phyloP scores from a whole-genome alignment of 1,139 yeast genomes.

The Dujonia santamariae region DNA sequence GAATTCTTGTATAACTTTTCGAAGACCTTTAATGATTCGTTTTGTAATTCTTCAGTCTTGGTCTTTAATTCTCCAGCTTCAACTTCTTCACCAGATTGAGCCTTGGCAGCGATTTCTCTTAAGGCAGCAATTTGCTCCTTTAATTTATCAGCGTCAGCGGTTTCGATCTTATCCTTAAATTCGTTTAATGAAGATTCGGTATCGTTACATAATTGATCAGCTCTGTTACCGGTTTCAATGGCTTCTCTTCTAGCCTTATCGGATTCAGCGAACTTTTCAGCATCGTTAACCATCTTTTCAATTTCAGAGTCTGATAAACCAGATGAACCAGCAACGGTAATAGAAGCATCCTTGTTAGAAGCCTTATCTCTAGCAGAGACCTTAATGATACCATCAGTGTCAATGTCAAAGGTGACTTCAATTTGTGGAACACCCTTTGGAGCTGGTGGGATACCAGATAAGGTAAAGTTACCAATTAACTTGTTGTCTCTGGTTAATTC shows the following conservation, averaged over 20 bases:
- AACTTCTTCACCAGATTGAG: conserved; percentile 89
- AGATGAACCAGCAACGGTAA: conserved; percentile 98
- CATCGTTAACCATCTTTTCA: conserved; percentile 97
- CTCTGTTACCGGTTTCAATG: conserved; percentile 94
- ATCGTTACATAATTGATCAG: conserved; percentile 94
- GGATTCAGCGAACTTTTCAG: conserved; percentile 95
- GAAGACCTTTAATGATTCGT: conserved; percentile 87
- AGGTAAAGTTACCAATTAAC: conserved; percentile 95
- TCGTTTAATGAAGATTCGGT: conserved; percentile 93
- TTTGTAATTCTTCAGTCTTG: conserved; percentile 94
- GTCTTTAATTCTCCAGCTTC: conserved; percentile 80
- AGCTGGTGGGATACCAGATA: conserved; percentile 97
- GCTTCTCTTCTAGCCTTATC: conserved; percentile 95
- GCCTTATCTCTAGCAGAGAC: conserved; percentile 99
- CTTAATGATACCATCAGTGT: conserved; percentile 98
- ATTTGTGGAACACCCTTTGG: conserved; percentile 99
- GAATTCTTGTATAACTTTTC: conserved; percentile 92
- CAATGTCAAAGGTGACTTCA: conserved; percentile 96
- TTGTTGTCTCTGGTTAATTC: conserved; percentile 98
- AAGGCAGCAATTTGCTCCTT: conserved; percentile 71
- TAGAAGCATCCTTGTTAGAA: conserved; percentile 96
- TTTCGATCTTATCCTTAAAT: conserved; percentile 89
- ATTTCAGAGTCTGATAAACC: conserved; percentile 96
- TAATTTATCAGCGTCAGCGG: conserved; percentile 84
- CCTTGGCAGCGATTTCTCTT: conserved; percentile 90